Percentiles rank a stretch among this genome's conserved stretches.
Evolutionary conservation across 345 rosid genomes (phyloP).

Genomic region (Eucalyptus regnans): DNA sequence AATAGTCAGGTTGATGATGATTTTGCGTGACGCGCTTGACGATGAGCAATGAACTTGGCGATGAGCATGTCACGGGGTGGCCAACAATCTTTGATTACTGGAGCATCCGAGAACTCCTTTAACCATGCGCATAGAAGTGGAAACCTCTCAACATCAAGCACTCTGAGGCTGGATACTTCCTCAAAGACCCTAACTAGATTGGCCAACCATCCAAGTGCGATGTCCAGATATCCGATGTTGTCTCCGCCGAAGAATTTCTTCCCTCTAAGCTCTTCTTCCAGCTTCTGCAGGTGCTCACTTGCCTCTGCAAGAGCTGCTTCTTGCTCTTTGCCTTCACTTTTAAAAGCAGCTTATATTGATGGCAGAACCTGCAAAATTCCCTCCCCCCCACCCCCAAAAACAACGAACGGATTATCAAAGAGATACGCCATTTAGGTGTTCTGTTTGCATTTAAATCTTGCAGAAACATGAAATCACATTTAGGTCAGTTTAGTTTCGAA

Average conservation of each 20-base stretch:
- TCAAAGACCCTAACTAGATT: background rate
- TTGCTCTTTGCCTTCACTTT: background rate
- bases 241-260: constrained; percentile 2
- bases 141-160: background rate
- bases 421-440: background rate
- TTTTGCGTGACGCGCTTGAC: background rate
- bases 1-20: background rate
- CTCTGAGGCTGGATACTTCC: background rate
- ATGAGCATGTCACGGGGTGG: background rate
- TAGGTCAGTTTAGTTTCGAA: background rate
- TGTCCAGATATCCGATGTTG: background rate
- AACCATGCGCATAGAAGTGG: background rate
- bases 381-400: rapidly evolving
- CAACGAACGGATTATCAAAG: background rate
- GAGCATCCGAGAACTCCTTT: background rate
- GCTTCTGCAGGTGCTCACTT: background rate
- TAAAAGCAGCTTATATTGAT: background rate
- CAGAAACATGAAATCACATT: background rate
- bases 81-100: background rate
- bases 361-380: background rate
- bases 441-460: background rate
- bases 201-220: constrained; percentile 1
- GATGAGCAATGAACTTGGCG: background rate
- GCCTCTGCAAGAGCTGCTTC: background rate
- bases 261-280: background rate